Evolutionary conservation across 2,329 filamentous ascomycete species (phyloP).

Genomic region (Sporothrix humicola): DNA sequence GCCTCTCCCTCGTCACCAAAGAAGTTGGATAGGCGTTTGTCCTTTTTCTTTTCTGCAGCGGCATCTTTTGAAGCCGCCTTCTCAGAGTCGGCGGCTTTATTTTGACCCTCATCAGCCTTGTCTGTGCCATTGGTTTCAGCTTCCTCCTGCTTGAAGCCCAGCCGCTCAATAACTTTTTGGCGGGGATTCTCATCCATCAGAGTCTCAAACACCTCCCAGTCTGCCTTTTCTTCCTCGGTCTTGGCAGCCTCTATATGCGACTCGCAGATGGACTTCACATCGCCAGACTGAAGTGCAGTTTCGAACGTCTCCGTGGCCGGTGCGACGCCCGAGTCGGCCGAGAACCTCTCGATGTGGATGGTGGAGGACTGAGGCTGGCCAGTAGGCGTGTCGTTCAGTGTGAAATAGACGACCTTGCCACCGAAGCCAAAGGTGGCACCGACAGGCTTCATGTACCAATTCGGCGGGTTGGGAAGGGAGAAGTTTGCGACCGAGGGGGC

Average conservation of each 20-base stretch:
- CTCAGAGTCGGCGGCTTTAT: slow-evolving; percentile 43
- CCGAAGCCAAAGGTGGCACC: slow-evolving; percentile 95
- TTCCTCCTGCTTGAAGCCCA: slow-evolving; percentile 75
- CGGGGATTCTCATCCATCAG: slow-evolving; percentile 85
- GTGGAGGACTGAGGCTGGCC: slow-evolving; percentile 74
- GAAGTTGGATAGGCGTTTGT: slow-evolving; percentile 75
- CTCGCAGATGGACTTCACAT: slow-evolving; percentile 80
- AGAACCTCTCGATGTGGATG: slow-evolving; percentile 84
- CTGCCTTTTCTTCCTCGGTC: slow-evolving; percentile 89
- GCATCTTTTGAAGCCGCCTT: slow-evolving; percentile 43
- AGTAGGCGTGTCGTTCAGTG: slow-evolving; percentile 60
- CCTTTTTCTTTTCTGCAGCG: slow-evolving; percentile 55
- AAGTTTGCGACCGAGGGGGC: slow-evolving; percentile 91
- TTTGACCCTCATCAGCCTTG: slow-evolving; percentile 43
- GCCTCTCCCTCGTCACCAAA: slow-evolving; percentile 79
- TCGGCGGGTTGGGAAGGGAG: slow-evolving; percentile 82
- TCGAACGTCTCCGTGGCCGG: slow-evolving; percentile 86
- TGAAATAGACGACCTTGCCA: slow-evolving; percentile 84
- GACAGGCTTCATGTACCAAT: slow-evolving; percentile 84
- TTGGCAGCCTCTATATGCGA: slow-evolving; percentile 75
- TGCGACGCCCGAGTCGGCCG: slow-evolving; percentile 84
- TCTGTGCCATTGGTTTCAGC: slow-evolving; percentile 55
- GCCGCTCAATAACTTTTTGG: slow-evolving; percentile 82
- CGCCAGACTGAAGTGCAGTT: slow-evolving; percentile 75
- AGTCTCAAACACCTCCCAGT: slow-evolving; percentile 94